Base-by-base conservation (phyloP, 1,284 basidiomycete species). In the Ceratobasidium sp. region DNA sequence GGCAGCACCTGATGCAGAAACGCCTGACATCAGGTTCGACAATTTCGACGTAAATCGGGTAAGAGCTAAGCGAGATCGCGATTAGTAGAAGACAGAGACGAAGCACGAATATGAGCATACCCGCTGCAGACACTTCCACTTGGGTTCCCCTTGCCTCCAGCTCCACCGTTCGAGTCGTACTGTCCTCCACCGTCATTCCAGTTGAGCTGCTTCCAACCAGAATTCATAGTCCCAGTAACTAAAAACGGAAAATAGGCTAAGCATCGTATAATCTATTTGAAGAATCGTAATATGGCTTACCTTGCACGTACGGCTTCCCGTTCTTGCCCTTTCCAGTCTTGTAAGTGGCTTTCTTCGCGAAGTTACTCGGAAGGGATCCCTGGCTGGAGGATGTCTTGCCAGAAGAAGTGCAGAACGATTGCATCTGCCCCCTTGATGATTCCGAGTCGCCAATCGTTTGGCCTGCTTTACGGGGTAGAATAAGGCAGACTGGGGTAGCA, bases 1-100 rank as follows among this genome's bases (percentile, higher is more conserved):
- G 56, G 75, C 83, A 84, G 78, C 83, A 84, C 20, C 83, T 80
- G 52, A 84, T 81, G 80, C 83, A 83, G n/a, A 81, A 82, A 9
- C 80, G 75, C 17, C 79, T 79, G 52, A 46, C 80, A 13, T 59
- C 56, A 26, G 83, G 83, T 69, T 84, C 83, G 65, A 84, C 78
- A 40, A 84, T 68, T 77, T 83, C 80, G 33, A 83, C 83, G 77
- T 83, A 83, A 23, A 79, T 70, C 7, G 77, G 77, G 78, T 83
- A 84, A 10, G 57, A 73, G 13, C n/a, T 26, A 52, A 50, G 23
- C 17, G 38, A 23, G 13, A 12, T 12, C 40, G 46, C 17, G 3
- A n/a, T 28, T 3, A 67, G n/a, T 20, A 50, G 12, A 15, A 52
- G 17, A 33, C 50, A 52, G 5, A 7, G 28, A 12, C 2, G 10